Conservation (phyloP, 2,329 filamentous ascomycete species). For the Penicillium rolfsii region DNA sequence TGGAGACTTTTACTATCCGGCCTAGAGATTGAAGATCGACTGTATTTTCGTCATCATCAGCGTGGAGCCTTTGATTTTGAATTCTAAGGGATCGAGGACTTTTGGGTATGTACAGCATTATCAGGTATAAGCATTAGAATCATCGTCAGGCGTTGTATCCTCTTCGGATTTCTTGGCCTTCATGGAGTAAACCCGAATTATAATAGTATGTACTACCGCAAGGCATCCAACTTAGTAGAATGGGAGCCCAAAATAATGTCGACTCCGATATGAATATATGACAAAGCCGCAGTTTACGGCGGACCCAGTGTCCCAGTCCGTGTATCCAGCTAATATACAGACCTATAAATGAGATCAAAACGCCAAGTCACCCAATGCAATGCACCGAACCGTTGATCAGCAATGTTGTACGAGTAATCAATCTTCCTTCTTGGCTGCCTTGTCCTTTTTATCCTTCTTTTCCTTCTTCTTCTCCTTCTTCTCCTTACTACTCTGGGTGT, state of each 20-base stretch:
- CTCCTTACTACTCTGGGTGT: slow-evolving; percentile 23
- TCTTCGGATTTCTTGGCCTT: background rate
- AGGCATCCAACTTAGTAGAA: background rate
- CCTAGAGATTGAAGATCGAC: background rate
- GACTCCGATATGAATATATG: background rate
- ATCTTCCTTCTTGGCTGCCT: background rate
- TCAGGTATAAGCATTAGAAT: background rate
- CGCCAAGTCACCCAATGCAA: slow-evolving; percentile 4
- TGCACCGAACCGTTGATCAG: slow-evolving; percentile 1
- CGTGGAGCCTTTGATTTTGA: background rate
- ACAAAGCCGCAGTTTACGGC: background rate
- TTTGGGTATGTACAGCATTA: background rate
- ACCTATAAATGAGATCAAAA: background rate
- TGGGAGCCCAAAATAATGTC: background rate
- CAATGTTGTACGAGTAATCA: background rate
- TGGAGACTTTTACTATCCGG: slow-evolving; percentile 22
- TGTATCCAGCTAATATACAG: slow-evolving; percentile 11
- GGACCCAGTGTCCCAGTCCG: background rate
- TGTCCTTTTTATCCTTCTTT: background rate
- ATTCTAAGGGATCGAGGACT: background rate
- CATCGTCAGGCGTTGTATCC: background rate
- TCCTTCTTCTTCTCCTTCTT: slow-evolving; percentile 1
- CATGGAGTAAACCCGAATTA: background rate
- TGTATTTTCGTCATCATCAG: background rate
- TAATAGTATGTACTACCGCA: too few relatives aligned